Evolutionary conservation across 2,329 filamentous ascomycete species (phyloP).

Genomic region (Aspergillus ochraceus): DNA sequence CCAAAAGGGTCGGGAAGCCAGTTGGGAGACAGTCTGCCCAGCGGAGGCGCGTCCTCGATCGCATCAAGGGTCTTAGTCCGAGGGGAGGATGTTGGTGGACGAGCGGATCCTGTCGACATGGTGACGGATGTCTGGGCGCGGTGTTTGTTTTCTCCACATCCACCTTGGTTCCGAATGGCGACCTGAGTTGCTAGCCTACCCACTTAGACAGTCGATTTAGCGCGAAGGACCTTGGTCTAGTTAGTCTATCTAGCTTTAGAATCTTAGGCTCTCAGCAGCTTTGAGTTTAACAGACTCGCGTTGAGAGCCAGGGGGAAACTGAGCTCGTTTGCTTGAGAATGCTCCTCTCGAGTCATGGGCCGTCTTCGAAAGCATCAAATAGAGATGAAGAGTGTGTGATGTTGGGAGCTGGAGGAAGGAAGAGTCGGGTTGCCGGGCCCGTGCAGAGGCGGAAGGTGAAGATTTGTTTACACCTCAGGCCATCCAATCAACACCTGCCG

Average conservation of each 20-base stretch:
- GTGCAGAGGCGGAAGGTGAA: not conserved
- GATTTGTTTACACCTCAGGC: not conserved
- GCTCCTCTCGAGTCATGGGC: not conserved
- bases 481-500: not conserved
- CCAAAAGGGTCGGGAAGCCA: conserved; percentile 34
- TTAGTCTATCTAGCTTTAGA: not conserved
- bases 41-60: conserved; percentile 21
- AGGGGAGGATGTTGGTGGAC: conserved; percentile 12
- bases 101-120: conserved; percentile 31
- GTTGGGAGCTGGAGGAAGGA: not conserved
- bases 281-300: not conserved
- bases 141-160: conserved; percentile 30
- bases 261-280: not conserved
- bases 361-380: not conserved
- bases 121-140: conserved; percentile 28
- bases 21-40: conserved; percentile 26
- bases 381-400: not conserved
- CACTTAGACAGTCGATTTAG: conserved; percentile 4
- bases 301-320: not conserved
- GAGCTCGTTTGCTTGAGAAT: not conserved
- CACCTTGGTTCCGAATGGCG: conserved; percentile 5
- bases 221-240: conserved; percentile 1
- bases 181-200: not conserved
- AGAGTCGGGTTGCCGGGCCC: not conserved
- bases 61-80: conserved; percentile 22